Conservation (phyloP, 352 stramenopile species). For the Globisporangium orthogonon region DNA sequence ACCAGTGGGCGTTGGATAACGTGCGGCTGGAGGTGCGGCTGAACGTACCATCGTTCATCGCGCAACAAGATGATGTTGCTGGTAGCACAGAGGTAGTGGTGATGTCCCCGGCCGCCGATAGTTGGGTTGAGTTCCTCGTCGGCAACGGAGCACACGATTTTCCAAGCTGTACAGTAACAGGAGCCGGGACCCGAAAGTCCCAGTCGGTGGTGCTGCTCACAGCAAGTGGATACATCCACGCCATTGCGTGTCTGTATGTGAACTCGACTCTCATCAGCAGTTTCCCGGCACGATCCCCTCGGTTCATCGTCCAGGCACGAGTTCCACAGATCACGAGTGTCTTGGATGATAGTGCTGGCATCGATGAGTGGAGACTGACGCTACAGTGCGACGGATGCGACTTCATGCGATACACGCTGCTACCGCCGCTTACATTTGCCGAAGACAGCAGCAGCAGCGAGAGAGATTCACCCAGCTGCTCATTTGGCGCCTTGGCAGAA, state of each 20-base stretch:
- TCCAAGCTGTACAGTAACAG: slow-evolving; percentile 24
- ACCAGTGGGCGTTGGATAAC: slow-evolving; percentile 67
- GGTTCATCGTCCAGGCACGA: slow-evolving; percentile 36
- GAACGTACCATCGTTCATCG: slow-evolving; percentile 28
- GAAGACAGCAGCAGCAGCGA: not conserved
- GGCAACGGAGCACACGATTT: slow-evolving; percentile 58
- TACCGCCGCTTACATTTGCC: slow-evolving; percentile 5
- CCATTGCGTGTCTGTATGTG: slow-evolving; percentile 34
- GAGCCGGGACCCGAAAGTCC: slow-evolving; percentile 1
- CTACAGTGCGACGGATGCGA: slow-evolving; percentile 30
- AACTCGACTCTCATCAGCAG: slow-evolving; percentile 30
- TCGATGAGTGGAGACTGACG: slow-evolving; percentile 35
- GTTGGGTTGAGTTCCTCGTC: slow-evolving; percentile 33
- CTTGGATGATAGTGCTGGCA: slow-evolving; percentile 18
- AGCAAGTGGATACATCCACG: slow-evolving; percentile 46
- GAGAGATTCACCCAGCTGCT: slow-evolving; percentile 29
- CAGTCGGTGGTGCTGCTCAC: slow-evolving; percentile 14
- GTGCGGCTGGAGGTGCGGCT: slow-evolving; percentile 51
- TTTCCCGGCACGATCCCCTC: slow-evolving; percentile 35
- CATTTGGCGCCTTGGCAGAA: slow-evolving; percentile 22
- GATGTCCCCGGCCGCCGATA: slow-evolving; percentile 31
- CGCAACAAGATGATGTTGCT: slow-evolving; percentile 10
- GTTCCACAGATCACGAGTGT: slow-evolving; percentile 23
- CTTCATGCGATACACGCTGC: slow-evolving; percentile 43
- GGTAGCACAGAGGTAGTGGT: slow-evolving; percentile 24